Percentiles rank a stretch among this genome's conserved stretches.
Conservation (phyloP, 1,284 basidiomycete species). For the Leucoagaricus sp. region DNA sequence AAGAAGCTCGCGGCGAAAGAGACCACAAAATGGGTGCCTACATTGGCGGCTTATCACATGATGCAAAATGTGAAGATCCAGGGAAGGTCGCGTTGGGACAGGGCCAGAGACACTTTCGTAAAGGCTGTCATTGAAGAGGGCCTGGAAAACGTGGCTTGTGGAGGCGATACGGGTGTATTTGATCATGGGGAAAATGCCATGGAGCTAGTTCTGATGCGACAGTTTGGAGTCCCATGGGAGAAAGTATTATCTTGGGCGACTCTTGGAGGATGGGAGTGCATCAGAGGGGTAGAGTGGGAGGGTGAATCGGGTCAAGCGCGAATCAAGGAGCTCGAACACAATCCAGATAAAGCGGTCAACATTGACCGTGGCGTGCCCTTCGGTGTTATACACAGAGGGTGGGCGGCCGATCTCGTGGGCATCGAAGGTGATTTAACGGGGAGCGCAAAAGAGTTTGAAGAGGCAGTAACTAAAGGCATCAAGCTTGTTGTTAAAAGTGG, state of each 20-base stretch:
- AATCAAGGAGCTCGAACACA: slow-evolving; percentile 32
- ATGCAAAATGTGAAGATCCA: slow-evolving; percentile 13
- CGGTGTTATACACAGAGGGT: slow-evolving; percentile 51
- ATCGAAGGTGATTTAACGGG: slow-evolving; percentile 48
- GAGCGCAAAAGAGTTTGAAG: slow-evolving; percentile 42
- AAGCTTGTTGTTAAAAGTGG: slow-evolving; percentile 63
- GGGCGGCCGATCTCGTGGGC: slow-evolving; percentile 61
- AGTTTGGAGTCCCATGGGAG: slow-evolving; percentile 53
- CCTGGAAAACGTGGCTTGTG: slow-evolving; percentile 54
- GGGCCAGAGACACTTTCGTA: slow-evolving; percentile 42
- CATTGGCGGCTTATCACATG: slow-evolving; percentile 53
- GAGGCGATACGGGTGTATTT: slow-evolving; percentile 67
- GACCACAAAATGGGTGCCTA: slow-evolving; percentile 56
- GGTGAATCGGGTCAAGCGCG: slow-evolving; percentile 35
- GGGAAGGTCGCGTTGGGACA: slow-evolving; percentile 40
- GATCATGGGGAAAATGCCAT: slow-evolving; percentile 61
- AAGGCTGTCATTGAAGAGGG: slow-evolving; percentile 40
- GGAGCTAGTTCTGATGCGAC: slow-evolving; percentile 63
- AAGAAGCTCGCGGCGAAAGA: slow-evolving; percentile 26
- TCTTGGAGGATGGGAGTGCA: slow-evolving; percentile 57
- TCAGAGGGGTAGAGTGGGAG: slow-evolving; percentile 55
- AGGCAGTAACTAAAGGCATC: slow-evolving; percentile 43
- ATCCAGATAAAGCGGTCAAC: slow-evolving; percentile 27
- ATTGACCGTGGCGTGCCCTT: slow-evolving; percentile 63
- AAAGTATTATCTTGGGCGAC: slow-evolving; percentile 62